A percentile compares a stretch with the other conserved stretches of the same genome.
Conservation (phyloP, 495 filamentous ascomycete genomes). For the Talaromyces thailandensis region DNA sequence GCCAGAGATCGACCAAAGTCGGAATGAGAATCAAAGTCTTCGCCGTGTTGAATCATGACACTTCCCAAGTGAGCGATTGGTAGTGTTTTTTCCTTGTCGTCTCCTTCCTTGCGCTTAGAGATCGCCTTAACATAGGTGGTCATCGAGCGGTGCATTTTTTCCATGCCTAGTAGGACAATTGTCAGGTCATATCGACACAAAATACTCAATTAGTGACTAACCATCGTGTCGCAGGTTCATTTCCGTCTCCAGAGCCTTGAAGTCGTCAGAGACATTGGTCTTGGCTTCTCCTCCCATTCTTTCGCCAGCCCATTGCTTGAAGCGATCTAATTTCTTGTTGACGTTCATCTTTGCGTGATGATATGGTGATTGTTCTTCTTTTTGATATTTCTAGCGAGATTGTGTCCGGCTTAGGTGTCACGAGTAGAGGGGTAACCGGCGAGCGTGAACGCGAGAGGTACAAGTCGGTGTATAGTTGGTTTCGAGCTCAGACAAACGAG, state of each 20-base stretch:
- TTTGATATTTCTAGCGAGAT: background rate
- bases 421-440: background rate
- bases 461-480: background rate
- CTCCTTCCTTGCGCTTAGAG: conserved; percentile 74
- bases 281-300: conserved; percentile 92
- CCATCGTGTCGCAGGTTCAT: conserved; percentile 90
- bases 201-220: conserved; percentile 24
- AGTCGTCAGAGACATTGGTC: conserved; percentile 82
- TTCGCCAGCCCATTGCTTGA: conserved; percentile 98
- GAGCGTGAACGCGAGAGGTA: background rate
- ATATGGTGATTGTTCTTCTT: background rate
- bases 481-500: background rate
- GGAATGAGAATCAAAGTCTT: conserved; percentile 86
- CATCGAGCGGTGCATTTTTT: conserved; percentile 85
- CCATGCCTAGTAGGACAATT: conserved; percentile 58
- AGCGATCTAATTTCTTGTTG: conserved; percentile 90
- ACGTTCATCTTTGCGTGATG: conserved; percentile 57
- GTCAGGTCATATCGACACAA: background rate
- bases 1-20: conserved; percentile 88
- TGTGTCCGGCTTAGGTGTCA: background rate
- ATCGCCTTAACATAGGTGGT: conserved; percentile 83
- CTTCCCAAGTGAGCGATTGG: conserved; percentile 75
- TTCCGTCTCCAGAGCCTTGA: conserved; percentile 86
- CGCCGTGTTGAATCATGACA: conserved; percentile 84
- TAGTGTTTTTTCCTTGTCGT: conserved; percentile 77